phyloP scores from a whole-genome alignment of 306 rosid genomes.

The Astragalus glycyphyllos region DNA sequence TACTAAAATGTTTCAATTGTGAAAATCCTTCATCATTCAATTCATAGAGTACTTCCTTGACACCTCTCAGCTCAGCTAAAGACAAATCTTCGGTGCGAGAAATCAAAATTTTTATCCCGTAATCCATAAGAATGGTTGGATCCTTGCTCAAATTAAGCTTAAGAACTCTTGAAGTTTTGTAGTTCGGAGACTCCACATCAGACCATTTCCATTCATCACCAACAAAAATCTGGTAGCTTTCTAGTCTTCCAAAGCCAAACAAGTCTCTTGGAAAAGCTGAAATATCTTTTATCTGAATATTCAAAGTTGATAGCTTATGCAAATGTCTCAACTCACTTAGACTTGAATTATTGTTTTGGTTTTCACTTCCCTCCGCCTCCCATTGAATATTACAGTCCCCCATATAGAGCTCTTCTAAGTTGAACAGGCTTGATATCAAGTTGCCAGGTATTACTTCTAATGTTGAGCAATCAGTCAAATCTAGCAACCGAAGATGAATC shows the following conservation, averaged over 20 bases:
- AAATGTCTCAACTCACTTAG: conserved; percentile 45
- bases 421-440: conserved; percentile 37
- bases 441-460: conserved; percentile 36
- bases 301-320: conserved; percentile 39
- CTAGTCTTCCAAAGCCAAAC: conserved; percentile 35
- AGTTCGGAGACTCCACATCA: conserved; percentile 3
- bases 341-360: conserved; percentile 31
- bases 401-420: conserved; percentile 51
- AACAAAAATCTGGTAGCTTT: conserved; percentile 42
- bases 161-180: conserved; percentile 31
- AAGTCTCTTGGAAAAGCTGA: conserved; percentile 43
- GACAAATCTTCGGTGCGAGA: conserved; percentile 49
- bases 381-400: conserved; percentile 40
- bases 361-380: conserved; percentile 37
- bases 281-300: conserved; percentile 32
- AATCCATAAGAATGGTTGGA: conserved; percentile 33
- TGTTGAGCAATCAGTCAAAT: conserved; percentile 47
- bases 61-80: conserved; percentile 49
- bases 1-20: conserved; percentile 47
- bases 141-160: conserved; percentile 34
- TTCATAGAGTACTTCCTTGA: conserved; percentile 42
- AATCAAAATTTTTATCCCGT: conserved; percentile 41
- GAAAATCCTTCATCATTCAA: conserved; percentile 49
- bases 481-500: conserved; percentile 38
- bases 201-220: conserved; percentile 45